Percentiles rank a stretch among this genome's conserved stretches.
Conservation (phyloP, 129 eudicot species). For the Oenanthe sinensis region DNA sequence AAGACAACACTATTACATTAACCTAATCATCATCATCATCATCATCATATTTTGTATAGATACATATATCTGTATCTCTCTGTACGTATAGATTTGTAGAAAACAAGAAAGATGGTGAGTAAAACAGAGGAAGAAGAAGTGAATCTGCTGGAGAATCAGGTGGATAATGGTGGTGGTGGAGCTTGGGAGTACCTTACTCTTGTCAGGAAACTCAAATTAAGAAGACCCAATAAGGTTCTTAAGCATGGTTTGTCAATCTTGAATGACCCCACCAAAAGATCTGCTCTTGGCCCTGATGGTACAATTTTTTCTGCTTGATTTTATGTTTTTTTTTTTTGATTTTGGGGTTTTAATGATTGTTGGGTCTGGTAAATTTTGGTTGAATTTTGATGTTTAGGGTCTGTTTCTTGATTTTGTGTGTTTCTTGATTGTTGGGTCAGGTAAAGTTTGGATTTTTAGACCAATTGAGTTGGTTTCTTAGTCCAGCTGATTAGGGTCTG, state of each 20-base stretch:
- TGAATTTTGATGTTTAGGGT: neutral
- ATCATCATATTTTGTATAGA: too few relatives aligned
- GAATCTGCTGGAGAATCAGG: constrained; percentile 69
- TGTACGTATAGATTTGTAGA: neutral
- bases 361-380: neutral
- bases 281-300: constrained; percentile 82
- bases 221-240: constrained; percentile 80
- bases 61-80: too few relatives aligned
- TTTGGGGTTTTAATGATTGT: neutral
- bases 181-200: constrained; percentile 88
- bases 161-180: constrained; percentile 85
- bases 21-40: too few relatives aligned
- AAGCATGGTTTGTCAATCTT: constrained; percentile 66
- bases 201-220: constrained; percentile 81
- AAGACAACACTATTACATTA: too few relatives aligned
- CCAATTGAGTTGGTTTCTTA: too few relatives aligned
- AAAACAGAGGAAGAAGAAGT: constrained; percentile 67
- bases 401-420: neutral
- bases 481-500: too few relatives aligned
- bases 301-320: neutral
- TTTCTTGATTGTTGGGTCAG: neutral
- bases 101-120: constrained; percentile 49
- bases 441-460: too few relatives aligned
- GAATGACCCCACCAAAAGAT: constrained; percentile 69
- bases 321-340: neutral